These are phyloP conservation scores for Tubosaeta sp. DNA, from an alignment of 768 basidiomycete genomes.

Conservation along the genomic window DNA sequence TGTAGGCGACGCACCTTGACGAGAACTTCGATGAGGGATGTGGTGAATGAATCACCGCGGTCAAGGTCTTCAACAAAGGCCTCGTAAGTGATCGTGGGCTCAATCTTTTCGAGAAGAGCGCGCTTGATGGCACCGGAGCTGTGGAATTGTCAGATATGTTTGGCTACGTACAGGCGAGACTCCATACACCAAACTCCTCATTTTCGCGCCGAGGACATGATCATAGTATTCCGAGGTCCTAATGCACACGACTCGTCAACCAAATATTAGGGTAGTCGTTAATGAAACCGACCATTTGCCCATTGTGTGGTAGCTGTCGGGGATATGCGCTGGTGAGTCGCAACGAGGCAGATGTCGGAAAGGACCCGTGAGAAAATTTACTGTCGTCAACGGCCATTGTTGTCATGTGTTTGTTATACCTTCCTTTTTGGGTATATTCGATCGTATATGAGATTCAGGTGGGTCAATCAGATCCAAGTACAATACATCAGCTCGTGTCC, in stretches of 20 bases:
- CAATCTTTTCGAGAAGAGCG: conserved; percentile 57
- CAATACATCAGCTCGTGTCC: not conserved
- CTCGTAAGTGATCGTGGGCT: conserved; percentile 67
- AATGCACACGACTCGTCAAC: not conserved
- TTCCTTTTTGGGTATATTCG: not conserved
- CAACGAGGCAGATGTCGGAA: conserved; percentile 26
- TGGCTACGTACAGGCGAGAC: not conserved
- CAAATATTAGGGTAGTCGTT: not conserved
- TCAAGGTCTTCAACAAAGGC: conserved; percentile 74
- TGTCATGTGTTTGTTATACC: conserved; percentile 14
- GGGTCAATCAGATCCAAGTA: not conserved
- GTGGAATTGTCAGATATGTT: conserved; percentile 3
- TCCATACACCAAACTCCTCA: conserved; percentile 73
- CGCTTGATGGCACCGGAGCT: conserved; percentile 74
- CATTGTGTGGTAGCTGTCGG: conserved; percentile 38
- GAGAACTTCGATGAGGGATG: conserved; percentile 67
- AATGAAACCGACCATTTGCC: conserved; percentile 60
- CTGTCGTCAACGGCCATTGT: conserved; percentile 16
- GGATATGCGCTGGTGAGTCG: conserved; percentile 3
- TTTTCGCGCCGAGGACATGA: conserved; percentile 68
- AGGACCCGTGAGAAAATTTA: conserved; percentile 19
- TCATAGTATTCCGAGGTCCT: conserved; percentile 75
- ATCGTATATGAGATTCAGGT: not conserved
- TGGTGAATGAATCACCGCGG: conserved; percentile 75
- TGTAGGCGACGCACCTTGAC: conserved; percentile 57